Base-by-base conservation (phyloP, 2,329 filamentous ascomycete genomes). In the Paracoccidioides lutzii region DNA sequence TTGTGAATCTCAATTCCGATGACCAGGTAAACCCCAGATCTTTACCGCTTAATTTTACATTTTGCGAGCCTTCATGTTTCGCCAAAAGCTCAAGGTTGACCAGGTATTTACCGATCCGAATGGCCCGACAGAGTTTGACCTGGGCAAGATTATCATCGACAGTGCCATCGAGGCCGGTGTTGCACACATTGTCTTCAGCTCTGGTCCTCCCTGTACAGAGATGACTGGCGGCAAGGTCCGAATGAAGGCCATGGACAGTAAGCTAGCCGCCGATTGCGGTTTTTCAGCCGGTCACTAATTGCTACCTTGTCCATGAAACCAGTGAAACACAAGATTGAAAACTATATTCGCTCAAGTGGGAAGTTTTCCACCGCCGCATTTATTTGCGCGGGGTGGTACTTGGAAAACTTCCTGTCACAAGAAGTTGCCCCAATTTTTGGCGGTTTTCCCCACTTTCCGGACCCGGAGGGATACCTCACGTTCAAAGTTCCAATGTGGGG, bases 381-480 rank as follows among this genome's bases (percentile, higher is more conserved):
- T 46, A 67, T 73, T 45, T 66, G 66, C 37, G 62, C 72, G 0
- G 72, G 68, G 1, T 76, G 71, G 72, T 76, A 72, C 57, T 61
- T 74, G 51, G 74, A 76, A 54, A 73, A 74, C 55, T 72, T 74
- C 58, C 63, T 73, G 0, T 49, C 59, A 5, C 59, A 65, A 12
- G 67, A 73, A 14, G 28, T 70, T 1, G 68, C 69, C 0, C 63
- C 65, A 1, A 22, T 69, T 0, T 63, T 75, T 32, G 73, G 74
- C 4, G 75, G 74, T 0, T 75, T 75, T 42, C 73, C 74, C 0
- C 66, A 63, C 30, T 49, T 57, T 0, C 55, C 66, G 0, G 68
- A 74, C 30, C 63, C 65, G 0, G 71, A 74, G 12, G 71, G 67
- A 3, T 65, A 63, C 30, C 56, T 73, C 2, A 73, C 72, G 1